These are phyloP conservation scores for Globisporangium nunn DNA, from an alignment of 352 stramenopile species.

Conservation along the genomic window DNA sequence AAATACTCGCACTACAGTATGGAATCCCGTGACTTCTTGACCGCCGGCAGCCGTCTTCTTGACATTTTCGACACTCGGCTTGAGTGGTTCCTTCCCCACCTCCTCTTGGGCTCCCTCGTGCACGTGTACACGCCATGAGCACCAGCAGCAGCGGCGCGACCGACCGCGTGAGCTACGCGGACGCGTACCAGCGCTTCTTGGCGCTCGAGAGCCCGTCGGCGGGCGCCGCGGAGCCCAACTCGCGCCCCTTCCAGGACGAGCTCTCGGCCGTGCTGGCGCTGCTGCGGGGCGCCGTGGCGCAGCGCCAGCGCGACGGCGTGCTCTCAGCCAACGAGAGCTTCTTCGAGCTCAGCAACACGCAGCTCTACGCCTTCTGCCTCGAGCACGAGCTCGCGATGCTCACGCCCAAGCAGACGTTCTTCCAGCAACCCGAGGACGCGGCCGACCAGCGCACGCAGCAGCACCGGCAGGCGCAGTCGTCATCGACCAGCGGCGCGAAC, in stretches of 20 bases:
- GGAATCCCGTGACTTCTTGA: too few relatives aligned
- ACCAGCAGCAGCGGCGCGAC: background rate
- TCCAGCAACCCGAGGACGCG: slow-evolving; percentile 25
- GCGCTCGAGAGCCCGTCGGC: slow-evolving; percentile 32
- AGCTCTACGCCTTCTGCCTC: slow-evolving; percentile 77
- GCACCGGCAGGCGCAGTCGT: slow-evolving; percentile 12
- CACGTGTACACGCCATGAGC: slow-evolving; percentile 1
- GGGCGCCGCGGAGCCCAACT: slow-evolving; percentile 31
- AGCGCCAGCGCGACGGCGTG: slow-evolving; percentile 57
- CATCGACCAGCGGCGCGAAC: slow-evolving; percentile 4
- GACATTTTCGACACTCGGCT: slow-evolving; percentile 3
- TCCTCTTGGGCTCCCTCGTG: too few relatives aligned
- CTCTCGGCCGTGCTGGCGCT: slow-evolving; percentile 23
- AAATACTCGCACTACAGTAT: too few relatives aligned
- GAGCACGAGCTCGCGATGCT: slow-evolving; percentile 81
- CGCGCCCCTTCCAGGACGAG: slow-evolving; percentile 39
- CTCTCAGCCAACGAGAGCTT: slow-evolving; percentile 70
- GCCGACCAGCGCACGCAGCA: slow-evolving; percentile 14
- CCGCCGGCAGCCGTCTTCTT: background rate
- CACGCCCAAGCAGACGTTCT: slow-evolving; percentile 67
- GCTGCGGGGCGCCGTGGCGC: slow-evolving; percentile 32
- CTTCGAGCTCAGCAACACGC: slow-evolving; percentile 72
- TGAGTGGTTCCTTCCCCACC: too few relatives aligned
- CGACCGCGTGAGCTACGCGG: slow-evolving; percentile 31
- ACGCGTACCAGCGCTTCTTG: slow-evolving; percentile 33